A percentile compares a stretch with the other conserved stretches of the same genome.
Evolutionary conservation across 2,329 filamentous ascomycete species (phyloP).

Genomic region (Neonectria punicea): DNA sequence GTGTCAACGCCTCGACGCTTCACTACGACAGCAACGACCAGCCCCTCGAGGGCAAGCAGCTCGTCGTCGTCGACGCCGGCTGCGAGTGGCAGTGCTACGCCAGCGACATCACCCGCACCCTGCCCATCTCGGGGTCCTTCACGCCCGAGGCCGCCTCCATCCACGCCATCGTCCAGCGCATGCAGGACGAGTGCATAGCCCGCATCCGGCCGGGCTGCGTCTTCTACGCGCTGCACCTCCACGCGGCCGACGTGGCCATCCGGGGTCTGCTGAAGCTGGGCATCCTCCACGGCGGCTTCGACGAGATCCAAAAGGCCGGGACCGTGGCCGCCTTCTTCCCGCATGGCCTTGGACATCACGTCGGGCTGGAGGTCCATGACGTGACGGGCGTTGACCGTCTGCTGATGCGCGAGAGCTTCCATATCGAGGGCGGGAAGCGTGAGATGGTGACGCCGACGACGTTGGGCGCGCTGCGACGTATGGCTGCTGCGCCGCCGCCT

Average conservation of each 20-base stretch:
- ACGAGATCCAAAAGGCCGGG: constrained; percentile 64
- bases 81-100: constrained; percentile 89
- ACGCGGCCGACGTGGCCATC: constrained; percentile 78
- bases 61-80: constrained; percentile 88
- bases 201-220: constrained; percentile 74
- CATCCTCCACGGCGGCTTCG: constrained; percentile 72
- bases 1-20: constrained; percentile 82
- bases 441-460: constrained; percentile 52
- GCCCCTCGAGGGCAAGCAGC: constrained; percentile 73
- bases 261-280: constrained; percentile 77
- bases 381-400: constrained; percentile 57
- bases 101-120: constrained; percentile 88
- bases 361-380: constrained; percentile 74
- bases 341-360: constrained; percentile 72
- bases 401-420: constrained; percentile 41
- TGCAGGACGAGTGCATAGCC: constrained; percentile 81
- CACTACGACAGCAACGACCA: constrained; percentile 89
- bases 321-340: constrained; percentile 73
- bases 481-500: constrained; percentile 40
- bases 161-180: constrained; percentile 80
- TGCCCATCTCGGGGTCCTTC: constrained; percentile 79
- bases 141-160: constrained; percentile 75
- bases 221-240: constrained; percentile 78
- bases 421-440: constrained; percentile 53
- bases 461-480: constrained; percentile 44